Evolutionary conservation across 1,284 basidiomycete species (phyloP), one percentile per base, ranked within the genome.

Genomic region (Pholiota adiposa): DNA sequence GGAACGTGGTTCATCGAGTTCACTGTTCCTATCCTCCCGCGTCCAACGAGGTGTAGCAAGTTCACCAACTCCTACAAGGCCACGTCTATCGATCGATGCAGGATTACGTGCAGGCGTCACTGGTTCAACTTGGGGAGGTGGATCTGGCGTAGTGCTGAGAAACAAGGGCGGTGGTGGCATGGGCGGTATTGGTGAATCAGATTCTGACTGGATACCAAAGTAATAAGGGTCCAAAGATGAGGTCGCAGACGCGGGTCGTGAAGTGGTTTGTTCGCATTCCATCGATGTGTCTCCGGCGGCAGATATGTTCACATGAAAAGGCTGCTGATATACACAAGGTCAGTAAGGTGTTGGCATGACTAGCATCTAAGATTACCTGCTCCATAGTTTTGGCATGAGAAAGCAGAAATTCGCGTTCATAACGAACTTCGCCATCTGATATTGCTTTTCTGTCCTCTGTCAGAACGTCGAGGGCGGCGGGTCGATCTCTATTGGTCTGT

Each of bases 21-120:
- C 31, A 49, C 60, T 43, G 60, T 70, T 58, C 67, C 70, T 38
- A 71, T 78, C 62, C 77, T 75, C 51, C 75, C 79, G 46, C 65
- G 85, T 83, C 96, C 96, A 99, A 64, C 96, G 86, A 38, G 97
- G 97, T n/a, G 97, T 98, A 6, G 95, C 83, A n/a, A 98, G 85
- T 76, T 98, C 97, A 38, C 97, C 97, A 9, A 98, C 92, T 19
- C 97, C 97, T 56, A 98, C 88, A 41, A 98, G 85, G 23, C 88
- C 92, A 16, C 89, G 85, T 57, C 97, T 84, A 77, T 99, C 96
- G 65, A 96, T 94, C 63, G 81, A 76, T 9, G 91, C 87, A 11
- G 93, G 92, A 75, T 95, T 91, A 64, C 83, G 82, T 41, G 81
- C 86, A n/a, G 92, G 91, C 0, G 92, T 93, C 27, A 85, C 75